phyloP scores from a whole-genome alignment of 805 yeast species.

The Zygoascus flipseniorum region DNA sequence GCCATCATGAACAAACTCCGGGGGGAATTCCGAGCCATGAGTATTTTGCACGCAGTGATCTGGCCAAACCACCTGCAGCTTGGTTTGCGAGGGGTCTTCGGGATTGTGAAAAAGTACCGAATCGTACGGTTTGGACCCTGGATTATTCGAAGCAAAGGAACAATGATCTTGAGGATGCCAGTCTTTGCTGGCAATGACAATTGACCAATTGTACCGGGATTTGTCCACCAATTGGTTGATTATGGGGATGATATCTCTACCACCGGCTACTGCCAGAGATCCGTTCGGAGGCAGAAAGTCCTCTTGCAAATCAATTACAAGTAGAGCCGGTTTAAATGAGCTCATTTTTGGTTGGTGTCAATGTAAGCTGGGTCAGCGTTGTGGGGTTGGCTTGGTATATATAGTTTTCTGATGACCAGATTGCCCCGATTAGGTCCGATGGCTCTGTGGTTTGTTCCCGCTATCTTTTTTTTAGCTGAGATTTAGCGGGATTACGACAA shows the following conservation, averaged over 20 bases:
- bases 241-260: constrained; percentile 46
- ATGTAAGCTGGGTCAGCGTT: no score
- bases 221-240: constrained; percentile 40
- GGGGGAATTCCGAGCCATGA: constrained; percentile 55
- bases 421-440: no score
- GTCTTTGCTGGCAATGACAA: constrained; percentile 69
- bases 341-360: not conserved
- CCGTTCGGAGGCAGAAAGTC: constrained; percentile 81
- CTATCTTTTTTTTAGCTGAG: no score
- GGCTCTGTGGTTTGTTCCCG: no score
- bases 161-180: constrained; percentile 80
- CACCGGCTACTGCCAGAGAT: constrained; percentile 61
- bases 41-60: constrained; percentile 78
- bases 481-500: no score
- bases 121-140: constrained; percentile 41
- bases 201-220: constrained; percentile 41
- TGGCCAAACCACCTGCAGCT: constrained; percentile 66
- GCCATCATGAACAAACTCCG: constrained; percentile 34
- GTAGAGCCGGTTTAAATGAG: constrained; percentile 38
- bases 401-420: no score
- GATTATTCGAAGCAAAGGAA: constrained; percentile 73
- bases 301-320: constrained; percentile 75
- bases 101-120: constrained; percentile 46
- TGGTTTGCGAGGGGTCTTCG: constrained; percentile 23
- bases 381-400: no score